Percentiles rank a stretch among this genome's conserved stretches.
These are phyloP conservation scores for Phytophthora uliginosa DNA, from an alignment of 352 stramenopile species.

Conservation along the genomic window DNA sequence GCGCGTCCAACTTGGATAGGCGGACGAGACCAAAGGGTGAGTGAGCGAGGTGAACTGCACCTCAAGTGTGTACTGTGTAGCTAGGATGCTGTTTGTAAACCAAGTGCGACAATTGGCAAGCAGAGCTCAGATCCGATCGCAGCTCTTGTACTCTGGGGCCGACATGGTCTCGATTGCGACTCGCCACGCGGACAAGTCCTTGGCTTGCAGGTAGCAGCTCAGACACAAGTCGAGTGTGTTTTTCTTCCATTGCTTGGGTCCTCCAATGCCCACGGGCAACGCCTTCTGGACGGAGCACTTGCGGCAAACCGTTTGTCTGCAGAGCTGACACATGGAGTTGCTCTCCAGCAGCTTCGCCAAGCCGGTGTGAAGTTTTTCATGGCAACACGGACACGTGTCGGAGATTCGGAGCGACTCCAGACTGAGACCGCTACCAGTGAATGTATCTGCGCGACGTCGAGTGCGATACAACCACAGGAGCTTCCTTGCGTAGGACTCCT, in stretches of 20 bases:
- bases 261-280: slow-evolving; percentile 20
- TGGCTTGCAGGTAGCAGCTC: slow-evolving; percentile 58
- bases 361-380: slow-evolving; percentile 30
- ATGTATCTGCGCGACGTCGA: slow-evolving; percentile 5
- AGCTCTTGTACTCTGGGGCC: neutral
- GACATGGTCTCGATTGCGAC: slow-evolving; percentile 32
- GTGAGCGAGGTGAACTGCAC: neutral
- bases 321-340: slow-evolving; percentile 41
- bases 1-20: slow-evolving; percentile 19
- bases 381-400: slow-evolving; percentile 37
- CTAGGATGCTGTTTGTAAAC: neutral
- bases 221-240: slow-evolving; percentile 59
- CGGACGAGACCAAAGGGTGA: slow-evolving; percentile 9
- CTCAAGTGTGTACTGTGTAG: neutral
- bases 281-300: slow-evolving; percentile 63
- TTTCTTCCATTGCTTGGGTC: slow-evolving; percentile 24
- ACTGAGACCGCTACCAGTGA: neutral
- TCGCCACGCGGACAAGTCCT: slow-evolving; percentile 47
- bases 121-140: slow-evolving; percentile 5
- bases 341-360: slow-evolving; percentile 36
- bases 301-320: slow-evolving; percentile 39
- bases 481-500: slow-evolving; percentile 67
- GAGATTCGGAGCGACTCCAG: slow-evolving; percentile 18
- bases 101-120: slow-evolving; percentile 3
- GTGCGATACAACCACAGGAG: slow-evolving; percentile 43